A percentile compares a stretch with the other conserved stretches of the same genome.
These are phyloP conservation scores for Maudiozyma humilis DNA, from an alignment of 1,139 yeast species.

Conservation along the genomic window DNA sequence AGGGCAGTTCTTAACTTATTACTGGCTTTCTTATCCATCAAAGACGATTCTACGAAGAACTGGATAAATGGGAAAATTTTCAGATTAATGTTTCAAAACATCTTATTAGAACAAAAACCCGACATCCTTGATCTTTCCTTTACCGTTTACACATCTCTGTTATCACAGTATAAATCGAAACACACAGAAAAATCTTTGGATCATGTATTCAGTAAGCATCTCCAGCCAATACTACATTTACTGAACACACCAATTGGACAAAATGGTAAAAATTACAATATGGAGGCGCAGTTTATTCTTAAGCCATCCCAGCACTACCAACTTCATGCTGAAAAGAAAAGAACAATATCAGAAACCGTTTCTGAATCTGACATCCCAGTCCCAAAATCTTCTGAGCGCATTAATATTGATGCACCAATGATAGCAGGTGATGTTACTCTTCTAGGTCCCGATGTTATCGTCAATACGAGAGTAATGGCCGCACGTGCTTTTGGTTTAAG, in stretches of 20 bases:
- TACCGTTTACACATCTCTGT: constrained; percentile 51
- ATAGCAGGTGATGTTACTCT: constrained; percentile 84
- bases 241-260: constrained; percentile 92
- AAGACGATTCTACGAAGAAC: constrained; percentile 53
- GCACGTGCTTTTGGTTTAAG: constrained; percentile 71
- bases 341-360: constrained; percentile 24
- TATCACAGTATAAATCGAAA: constrained; percentile 39
- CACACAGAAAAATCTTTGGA: constrained; percentile 39
- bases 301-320: constrained; percentile 53
- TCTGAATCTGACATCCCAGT: constrained; percentile 36
- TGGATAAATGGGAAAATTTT: constrained; percentile 76
- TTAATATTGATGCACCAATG: constrained; percentile 91
- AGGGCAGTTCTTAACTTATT: constrained; percentile 80
- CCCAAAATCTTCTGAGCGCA: constrained; percentile 49
- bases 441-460: constrained; percentile 66
- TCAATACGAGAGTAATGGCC: constrained; percentile 69
- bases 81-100: constrained; percentile 75
- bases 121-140: constrained; percentile 61
- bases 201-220: constrained; percentile 43
- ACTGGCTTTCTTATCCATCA: constrained; percentile 63
- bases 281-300: constrained; percentile 66
- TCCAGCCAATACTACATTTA: constrained; percentile 56
- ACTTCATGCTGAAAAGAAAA: constrained; percentile 28
- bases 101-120: constrained; percentile 78
- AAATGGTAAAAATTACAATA: constrained; percentile 77